A percentile compares a stretch with the other conserved stretches of the same genome.
These are phyloP conservation scores for Collybiopsis confluens DNA, from an alignment of 768 basidiomycete species.

Conservation along the genomic window DNA sequence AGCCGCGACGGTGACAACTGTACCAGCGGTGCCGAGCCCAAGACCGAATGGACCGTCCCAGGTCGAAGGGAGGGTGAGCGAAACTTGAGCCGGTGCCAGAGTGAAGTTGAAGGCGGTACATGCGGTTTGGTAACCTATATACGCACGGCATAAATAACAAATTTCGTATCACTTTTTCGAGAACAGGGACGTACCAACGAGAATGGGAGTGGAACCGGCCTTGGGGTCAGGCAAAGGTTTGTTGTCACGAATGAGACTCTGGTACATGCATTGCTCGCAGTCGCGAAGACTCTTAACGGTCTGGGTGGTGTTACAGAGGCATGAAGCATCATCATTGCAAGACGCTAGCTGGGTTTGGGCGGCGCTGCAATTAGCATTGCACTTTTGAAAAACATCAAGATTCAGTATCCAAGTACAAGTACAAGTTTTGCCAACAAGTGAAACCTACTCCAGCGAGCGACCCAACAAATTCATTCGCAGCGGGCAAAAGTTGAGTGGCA, in stretches of 20 bases:
- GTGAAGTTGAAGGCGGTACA: conserved; percentile 39
- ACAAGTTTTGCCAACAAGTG: background rate
- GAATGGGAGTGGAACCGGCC: conserved; percentile 56
- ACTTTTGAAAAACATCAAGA: conserved; percentile 27
- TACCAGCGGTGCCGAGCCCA: conserved; percentile 38
- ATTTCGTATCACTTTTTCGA: background rate
- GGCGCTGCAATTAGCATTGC: conserved; percentile 24
- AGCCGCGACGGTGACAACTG: conserved; percentile 38
- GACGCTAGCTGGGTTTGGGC: conserved; percentile 24
- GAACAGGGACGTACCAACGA: conserved; percentile 40
- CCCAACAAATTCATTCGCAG: background rate
- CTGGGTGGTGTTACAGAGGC: conserved; percentile 56
- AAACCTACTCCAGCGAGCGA: conserved; percentile 18
- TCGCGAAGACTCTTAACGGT: conserved; percentile 38
- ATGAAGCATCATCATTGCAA: conserved; percentile 45
- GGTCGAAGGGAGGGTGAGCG: conserved; percentile 39
- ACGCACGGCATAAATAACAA: too few species aligned
- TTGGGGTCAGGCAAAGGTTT: conserved; percentile 43
- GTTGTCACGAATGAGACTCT: conserved; percentile 46
- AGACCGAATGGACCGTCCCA: conserved; percentile 63
- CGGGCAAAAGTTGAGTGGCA: conserved; percentile 43
- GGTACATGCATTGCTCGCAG: conserved; percentile 71
- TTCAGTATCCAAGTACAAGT: background rate
- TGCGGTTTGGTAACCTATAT: conserved; percentile 49
- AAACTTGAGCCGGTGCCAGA: conserved; percentile 32